Evolutionary conservation across 768 basidiomycete species (phyloP), one percentile per base, ranked within the genome.

Genomic region (Boletus tomentosulus): DNA sequence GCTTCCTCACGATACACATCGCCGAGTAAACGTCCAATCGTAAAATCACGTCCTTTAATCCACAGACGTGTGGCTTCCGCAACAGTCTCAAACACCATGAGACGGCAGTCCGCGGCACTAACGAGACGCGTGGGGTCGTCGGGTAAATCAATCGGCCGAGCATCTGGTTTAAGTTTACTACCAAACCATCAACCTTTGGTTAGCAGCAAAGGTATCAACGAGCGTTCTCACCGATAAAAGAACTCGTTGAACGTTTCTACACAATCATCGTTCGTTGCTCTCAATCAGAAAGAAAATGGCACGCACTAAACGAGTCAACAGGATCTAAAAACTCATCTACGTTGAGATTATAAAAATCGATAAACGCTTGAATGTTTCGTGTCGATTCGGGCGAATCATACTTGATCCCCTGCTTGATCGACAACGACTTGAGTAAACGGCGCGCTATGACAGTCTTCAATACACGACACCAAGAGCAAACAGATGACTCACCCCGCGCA

Each of bases 31-130:
- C 85, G 79, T 6, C 73, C 78, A 3, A 98, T 78, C 2, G 85
- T 86, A 66, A 99, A 98, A 61, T 97, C 94, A 41, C 93, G 84
- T 3, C 96, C 96, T 65, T 98, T 98, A 73, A 98, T 96, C 96
- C 96, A 99, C 0, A 99, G 73, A 24, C 78, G 76, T 2, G 93
- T 97, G 1, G 96, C 96, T 52, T 92, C 89, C 46, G 72, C 74
- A 8, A 97, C 86, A 1, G 84, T 87, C 68, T 90, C 86, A 69
- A 98, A 99, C 1, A 87, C 83, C 87, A 98, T 94, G 56, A 97
- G 79, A n/a, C 96, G 87, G 66, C 91, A 98, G 74, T 99, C 96
- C 2, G 95, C 97, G n/a, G 83, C 85, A 53, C 86, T 88, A 53
- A 98, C 90, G 12, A 96, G 76, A 8, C 86, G 83, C 46, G 76